phyloP scores from a whole-genome alignment of 1,284 basidiomycete genomes.

The Ceratobasidium sp. region DNA sequence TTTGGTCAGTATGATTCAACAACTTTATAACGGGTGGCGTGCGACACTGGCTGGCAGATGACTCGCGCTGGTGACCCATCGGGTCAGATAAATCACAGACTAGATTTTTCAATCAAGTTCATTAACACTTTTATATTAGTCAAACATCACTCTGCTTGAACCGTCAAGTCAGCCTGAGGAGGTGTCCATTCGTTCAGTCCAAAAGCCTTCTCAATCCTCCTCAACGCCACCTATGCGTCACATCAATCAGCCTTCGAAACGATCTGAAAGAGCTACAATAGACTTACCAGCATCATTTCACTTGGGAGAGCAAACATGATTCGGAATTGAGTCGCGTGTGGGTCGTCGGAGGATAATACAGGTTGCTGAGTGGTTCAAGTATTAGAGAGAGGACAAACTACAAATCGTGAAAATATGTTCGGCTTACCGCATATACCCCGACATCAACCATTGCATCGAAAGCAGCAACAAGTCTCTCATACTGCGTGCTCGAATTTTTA shows the following conservation, averaged over 20 bases:
- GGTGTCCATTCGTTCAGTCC: conserved; percentile 8
- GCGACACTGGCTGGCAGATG: no score
- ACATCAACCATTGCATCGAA: conserved; percentile 24
- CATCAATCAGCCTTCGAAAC: no score
- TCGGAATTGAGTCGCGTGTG: conserved; percentile 3
- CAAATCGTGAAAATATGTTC: no score
- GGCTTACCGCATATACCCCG: conserved; percentile 32
- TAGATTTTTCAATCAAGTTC: no score
- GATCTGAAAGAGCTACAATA: not conserved
- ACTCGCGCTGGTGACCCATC: no score
- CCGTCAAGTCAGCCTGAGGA: no score
- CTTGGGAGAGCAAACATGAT: conserved; percentile 35
- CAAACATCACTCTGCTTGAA: no score
- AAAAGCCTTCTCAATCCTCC: conserved; percentile 23
- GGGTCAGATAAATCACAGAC: no score
- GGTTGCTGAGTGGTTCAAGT: conserved; percentile 1
- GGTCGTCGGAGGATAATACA: conserved; percentile 1
- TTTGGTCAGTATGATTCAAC: no score
- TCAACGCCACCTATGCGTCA: not conserved
- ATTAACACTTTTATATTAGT: no score
- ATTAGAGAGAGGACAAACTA: no score
- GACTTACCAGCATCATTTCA: conserved; percentile 21
- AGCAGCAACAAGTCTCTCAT: conserved; percentile 4
- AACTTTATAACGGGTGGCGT: no score
- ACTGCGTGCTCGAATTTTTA: not conserved